Percentiles rank a stretch among this genome's conserved stretches.
Conservation (phyloP, 257 asterid genomes). For the Pogostemon cablin region DNA sequence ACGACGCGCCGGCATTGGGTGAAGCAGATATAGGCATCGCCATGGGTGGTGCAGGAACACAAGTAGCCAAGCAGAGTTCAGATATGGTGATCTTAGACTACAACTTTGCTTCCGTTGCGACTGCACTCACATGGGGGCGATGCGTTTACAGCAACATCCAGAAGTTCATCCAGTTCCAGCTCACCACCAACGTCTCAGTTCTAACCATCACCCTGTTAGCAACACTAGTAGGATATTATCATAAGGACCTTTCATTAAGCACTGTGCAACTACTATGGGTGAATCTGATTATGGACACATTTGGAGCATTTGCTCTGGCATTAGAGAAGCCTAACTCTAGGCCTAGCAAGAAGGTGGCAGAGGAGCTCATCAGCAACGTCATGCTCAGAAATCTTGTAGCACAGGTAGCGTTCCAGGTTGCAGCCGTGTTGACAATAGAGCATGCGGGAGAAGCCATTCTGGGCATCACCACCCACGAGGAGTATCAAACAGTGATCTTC, state of each 20-base stretch:
- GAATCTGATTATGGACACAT: slow-evolving; percentile 53
- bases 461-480: slow-evolving; percentile 29
- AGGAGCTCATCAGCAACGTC: slow-evolving; percentile 41
- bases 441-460: slow-evolving; percentile 38
- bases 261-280: slow-evolving; percentile 65
- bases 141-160: slow-evolving; percentile 66
- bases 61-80: slow-evolving; percentile 69
- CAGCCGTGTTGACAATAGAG: slow-evolving; percentile 33
- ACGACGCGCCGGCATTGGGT: slow-evolving; percentile 66
- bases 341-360: slow-evolving; percentile 39
- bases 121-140: slow-evolving; percentile 41
- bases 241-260: no score
- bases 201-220: slow-evolving; percentile 58
- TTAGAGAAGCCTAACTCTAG: no score
- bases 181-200: slow-evolving; percentile 57
- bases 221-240: no score
- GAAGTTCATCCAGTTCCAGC: slow-evolving; percentile 70
- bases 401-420: slow-evolving; percentile 41
- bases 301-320: slow-evolving; percentile 55
- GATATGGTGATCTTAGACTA: slow-evolving; percentile 75
- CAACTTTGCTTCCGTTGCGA: slow-evolving; percentile 59
- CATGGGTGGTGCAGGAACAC: slow-evolving; percentile 88
- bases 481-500: slow-evolving; percentile 53
- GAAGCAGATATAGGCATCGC: slow-evolving; percentile 73
- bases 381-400: slow-evolving; percentile 51